These are phyloP conservation scores for Hsuehochloa calcarea DNA, from an alignment of 176 grass and related monocot species.

Conservation along the genomic window DNA sequence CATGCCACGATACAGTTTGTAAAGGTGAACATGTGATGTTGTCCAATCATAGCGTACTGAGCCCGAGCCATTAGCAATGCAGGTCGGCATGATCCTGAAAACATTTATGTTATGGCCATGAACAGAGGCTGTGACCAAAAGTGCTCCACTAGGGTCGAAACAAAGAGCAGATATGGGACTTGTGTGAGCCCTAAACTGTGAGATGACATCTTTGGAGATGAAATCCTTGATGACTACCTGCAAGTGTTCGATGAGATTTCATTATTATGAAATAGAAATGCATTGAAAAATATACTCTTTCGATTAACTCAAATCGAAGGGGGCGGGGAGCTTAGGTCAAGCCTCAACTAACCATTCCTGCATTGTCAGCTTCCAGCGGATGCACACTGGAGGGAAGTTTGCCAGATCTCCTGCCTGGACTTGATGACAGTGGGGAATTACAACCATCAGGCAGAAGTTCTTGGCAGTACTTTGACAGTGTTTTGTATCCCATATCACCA, in stretches of 20 bases:
- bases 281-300: conserved; percentile 12
- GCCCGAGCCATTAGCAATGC: conserved; percentile 69
- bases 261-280: conserved; percentile 23
- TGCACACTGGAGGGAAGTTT: conserved; percentile 73
- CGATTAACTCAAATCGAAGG: conserved; percentile 10
- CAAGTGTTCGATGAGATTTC: conserved; percentile 18
- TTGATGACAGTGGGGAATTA: conserved; percentile 80
- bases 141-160: conserved; percentile 94
- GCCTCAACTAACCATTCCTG: conserved; percentile 79
- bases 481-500: conserved; percentile 97
- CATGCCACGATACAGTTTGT: conserved; percentile 95
- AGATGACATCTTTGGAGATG: conserved; percentile 69
- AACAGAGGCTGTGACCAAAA: conserved; percentile 94
- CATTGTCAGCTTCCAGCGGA: conserved; percentile 86
- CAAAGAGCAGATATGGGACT: conserved; percentile 98
- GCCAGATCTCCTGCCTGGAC: conserved; percentile 71
- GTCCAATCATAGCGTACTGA: conserved; percentile 67
- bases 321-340: background rate
- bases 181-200: conserved; percentile 95
- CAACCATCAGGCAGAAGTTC: conserved; percentile 95
- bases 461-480: conserved; percentile 89
- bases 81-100: conserved; percentile 84
- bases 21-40: conserved; percentile 95
- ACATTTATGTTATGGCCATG: conserved; percentile 99
- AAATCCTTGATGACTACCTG: conserved; percentile 98